Conservation (phyloP, 495 filamentous ascomycete species). For the Poronia punctata region DNA sequence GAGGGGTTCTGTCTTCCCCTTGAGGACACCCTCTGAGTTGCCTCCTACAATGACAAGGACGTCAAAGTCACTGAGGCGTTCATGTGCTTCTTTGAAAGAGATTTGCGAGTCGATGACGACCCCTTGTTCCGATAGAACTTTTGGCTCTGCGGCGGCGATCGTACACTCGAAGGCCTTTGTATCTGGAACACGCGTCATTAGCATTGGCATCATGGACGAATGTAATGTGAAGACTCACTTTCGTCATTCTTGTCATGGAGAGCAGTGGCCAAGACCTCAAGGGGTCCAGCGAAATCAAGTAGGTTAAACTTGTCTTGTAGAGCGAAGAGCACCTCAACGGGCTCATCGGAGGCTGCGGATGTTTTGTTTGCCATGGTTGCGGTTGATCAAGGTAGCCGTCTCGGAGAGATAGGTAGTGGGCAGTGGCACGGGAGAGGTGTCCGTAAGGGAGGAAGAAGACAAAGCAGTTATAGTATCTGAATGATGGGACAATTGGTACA, state of each 20-base stretch:
- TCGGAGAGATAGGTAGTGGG: slow-evolving; percentile 88
- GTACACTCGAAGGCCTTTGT: slow-evolving; percentile 60
- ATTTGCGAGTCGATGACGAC: slow-evolving; percentile 69
- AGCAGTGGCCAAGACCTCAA: slow-evolving; percentile 55
- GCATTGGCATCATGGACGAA: not conserved
- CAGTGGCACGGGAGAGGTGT: not conserved
- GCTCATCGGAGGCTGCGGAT: slow-evolving; percentile 42
- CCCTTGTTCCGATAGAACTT: slow-evolving; percentile 61
- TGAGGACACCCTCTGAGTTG: slow-evolving; percentile 43
- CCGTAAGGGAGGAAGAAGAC: not conserved
- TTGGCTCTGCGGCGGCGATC: slow-evolving; percentile 51
- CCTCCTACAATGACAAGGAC: slow-evolving; percentile 66
- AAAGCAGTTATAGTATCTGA: too few species aligned
- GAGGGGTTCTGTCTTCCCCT: slow-evolving; percentile 54
- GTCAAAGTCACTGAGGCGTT: slow-evolving; percentile 60
- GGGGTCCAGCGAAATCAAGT: slow-evolving; percentile 60
- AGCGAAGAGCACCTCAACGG: slow-evolving; percentile 44
- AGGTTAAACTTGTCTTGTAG: slow-evolving; percentile 45
- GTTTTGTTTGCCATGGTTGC: slow-evolving; percentile 43
- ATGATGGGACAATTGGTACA: too few species aligned
- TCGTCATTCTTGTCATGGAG: slow-evolving; percentile 55
- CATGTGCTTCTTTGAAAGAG: slow-evolving; percentile 56
- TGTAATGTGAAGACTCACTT: slow-evolving; percentile 37
- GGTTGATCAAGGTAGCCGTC: slow-evolving; percentile 28
- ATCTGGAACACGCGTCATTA: slow-evolving; percentile 23